Evolutionary conservation across 495 filamentous ascomycete species (phyloP), one percentile per base, ranked within the genome.

Genomic region (Hypoxylon rickii): DNA sequence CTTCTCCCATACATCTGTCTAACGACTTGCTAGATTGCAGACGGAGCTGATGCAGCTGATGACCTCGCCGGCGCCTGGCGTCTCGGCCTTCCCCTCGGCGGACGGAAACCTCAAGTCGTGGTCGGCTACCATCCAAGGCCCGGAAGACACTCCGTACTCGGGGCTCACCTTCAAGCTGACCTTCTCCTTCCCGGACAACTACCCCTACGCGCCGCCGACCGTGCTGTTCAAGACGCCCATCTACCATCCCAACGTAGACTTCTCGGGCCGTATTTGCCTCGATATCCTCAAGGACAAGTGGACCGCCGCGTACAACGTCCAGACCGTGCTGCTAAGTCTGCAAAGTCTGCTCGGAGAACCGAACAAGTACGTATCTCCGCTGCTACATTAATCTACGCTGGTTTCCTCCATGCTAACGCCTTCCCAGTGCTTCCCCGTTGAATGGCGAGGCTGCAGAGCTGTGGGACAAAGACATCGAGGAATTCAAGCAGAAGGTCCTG

Each of bases 261-360:
- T 94, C 73, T 91, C 90, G 6, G 91, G 90, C 32, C 83, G 90
- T 46, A 96, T 96, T 72, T 96, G 91, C 70, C 79, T 99, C 52
- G 95, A 97, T 72, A 99, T 99, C 63, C 77, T 99, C 44, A 96
- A 96, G 79, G 94, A 97, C 68, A 96, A 96, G 76, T 97, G 94
- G 94, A 96, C 90, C 58, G 76, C 82, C 10, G 90, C 93, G 11
- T 96, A 96, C 80, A 97, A 96, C 64, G 87, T 94, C 49, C 89
- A 94, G 74, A 94, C 86, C 37, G 89, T 99, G 17, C 75, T 99
- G 39, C 74, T 99, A 61, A 96, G 92, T 57, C 70, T 99, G 73
- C 94, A 99, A 75, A 96, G 91, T 73, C 76, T 99, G 61, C 83
- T 99, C 2, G 94, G 93, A 15, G 94, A 97, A 70, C 94, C 94